Conservation (phyloP, 495 filamentous ascomycete genomes). For the Daldinia concentrica region DNA sequence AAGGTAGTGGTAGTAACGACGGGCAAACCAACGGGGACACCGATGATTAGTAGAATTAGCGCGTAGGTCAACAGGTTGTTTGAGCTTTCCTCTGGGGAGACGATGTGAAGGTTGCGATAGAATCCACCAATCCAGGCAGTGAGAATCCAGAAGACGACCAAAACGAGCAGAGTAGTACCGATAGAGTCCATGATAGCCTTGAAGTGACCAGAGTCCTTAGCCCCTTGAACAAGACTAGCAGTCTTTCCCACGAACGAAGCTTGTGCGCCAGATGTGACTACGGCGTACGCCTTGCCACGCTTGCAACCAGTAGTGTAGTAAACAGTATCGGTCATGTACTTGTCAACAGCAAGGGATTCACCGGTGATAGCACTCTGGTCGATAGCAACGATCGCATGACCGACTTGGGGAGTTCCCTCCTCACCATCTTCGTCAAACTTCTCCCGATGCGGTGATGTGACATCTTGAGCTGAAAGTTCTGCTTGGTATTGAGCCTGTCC, state of each 20-base stretch:
- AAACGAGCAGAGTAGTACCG: conserved; percentile 78
- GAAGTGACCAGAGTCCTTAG: conserved; percentile 79
- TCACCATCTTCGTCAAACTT: conserved; percentile 69
- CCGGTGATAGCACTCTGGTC: conserved; percentile 92
- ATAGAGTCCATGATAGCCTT: conserved; percentile 86
- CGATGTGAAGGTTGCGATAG: conserved; percentile 80
- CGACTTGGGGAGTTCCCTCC: conserved; percentile 67
- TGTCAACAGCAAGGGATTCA: conserved; percentile 89
- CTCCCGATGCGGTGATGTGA: conserved; percentile 66
- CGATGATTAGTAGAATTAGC: conserved; percentile 84
- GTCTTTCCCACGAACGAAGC: conserved; percentile 87
- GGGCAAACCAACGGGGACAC: conserved; percentile 93
- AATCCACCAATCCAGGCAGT: conserved; percentile 84
- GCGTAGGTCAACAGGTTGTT: conserved; percentile 78
- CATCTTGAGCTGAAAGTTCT: conserved; percentile 63
- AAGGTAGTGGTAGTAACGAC: conserved; percentile 96
- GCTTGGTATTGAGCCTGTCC: conserved; percentile 74
- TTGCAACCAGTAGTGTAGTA: conserved; percentile 87
- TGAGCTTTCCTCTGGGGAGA: conserved; percentile 52
- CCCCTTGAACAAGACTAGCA: conserved; percentile 80
- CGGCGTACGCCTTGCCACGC: conserved; percentile 80
- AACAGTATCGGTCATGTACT: conserved; percentile 76
- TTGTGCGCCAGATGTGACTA: conserved; percentile 82
- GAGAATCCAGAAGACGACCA: conserved; percentile 80
- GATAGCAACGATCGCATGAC: conserved; percentile 80